Evolutionary conservation across 768 basidiomycete genomes (phyloP).

Genomic region (Russula sp.): DNA sequence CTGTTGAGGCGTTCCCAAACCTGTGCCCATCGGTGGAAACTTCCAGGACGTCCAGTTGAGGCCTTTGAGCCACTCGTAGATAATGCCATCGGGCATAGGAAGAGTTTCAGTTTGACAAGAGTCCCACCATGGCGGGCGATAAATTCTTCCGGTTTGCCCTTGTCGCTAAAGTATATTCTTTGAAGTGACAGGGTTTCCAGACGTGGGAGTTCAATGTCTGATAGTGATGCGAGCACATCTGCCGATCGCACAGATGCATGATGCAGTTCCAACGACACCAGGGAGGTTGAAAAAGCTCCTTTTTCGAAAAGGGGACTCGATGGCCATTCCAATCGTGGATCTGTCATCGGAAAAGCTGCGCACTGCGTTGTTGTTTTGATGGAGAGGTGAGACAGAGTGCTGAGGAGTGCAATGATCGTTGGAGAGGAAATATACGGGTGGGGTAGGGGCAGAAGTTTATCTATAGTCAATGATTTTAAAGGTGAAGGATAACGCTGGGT

Average conservation of each 20-base stretch:
- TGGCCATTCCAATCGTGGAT: background rate
- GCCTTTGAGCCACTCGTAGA: background rate
- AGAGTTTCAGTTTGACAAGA: background rate
- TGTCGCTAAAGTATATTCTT: background rate
- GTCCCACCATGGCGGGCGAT: slow-evolving; percentile 8
- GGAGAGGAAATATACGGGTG: background rate
- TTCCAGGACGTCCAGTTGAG: background rate
- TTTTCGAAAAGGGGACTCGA: background rate
- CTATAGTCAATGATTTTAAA: slow-evolving; percentile 1
- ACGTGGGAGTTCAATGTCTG: background rate
- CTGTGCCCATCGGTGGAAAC: background rate
- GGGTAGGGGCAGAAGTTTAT: background rate
- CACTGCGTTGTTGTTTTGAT: background rate
- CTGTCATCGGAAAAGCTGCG: background rate
- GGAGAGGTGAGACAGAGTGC: background rate
- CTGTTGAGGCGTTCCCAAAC: slow-evolving; percentile 1
- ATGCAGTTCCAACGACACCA: slow-evolving; percentile 7
- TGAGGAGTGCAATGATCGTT: background rate
- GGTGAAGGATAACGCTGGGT: background rate
- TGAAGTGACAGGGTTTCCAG: slow-evolving; percentile 4
- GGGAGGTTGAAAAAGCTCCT: background rate
- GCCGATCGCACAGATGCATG: background rate
- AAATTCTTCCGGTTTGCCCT: background rate
- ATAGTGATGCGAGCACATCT: background rate
- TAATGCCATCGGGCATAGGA: slow-evolving; percentile 6